These are phyloP conservation scores for Staphylotrichum longicolle DNA, from an alignment of 495 filamentous ascomycete species.

Conservation along the genomic window DNA sequence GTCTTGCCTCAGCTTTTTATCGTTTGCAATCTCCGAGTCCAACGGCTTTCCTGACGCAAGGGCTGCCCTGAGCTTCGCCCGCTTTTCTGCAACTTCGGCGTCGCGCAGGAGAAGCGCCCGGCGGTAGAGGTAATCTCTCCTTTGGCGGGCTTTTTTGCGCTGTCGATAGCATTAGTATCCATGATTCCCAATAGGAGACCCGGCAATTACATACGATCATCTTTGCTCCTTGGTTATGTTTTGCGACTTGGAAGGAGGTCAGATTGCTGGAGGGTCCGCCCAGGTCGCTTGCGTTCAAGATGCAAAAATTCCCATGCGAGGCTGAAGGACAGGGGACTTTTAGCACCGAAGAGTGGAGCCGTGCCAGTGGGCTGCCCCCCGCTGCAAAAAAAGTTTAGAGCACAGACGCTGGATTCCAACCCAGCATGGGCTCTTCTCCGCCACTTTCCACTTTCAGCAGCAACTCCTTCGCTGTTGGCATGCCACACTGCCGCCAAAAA, in stretches of 20 bases:
- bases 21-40: conserved; percentile 82
- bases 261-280: background rate
- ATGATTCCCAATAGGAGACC: background rate
- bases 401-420: conserved; percentile 15
- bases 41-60: conserved; percentile 79
- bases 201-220: conserved; percentile 8
- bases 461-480: conserved; percentile 9
- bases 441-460: conserved; percentile 28
- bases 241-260: background rate
- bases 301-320: conserved; percentile 20
- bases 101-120: conserved; percentile 66
- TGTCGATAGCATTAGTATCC: conserved; percentile 23
- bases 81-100: conserved; percentile 88
- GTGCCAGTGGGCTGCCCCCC: background rate
- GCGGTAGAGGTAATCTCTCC: conserved; percentile 94
- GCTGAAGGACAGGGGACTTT: conserved; percentile 17
- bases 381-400: conserved; percentile 22
- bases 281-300: background rate
- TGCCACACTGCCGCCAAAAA: conserved; percentile 28
- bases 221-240: background rate
- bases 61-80: conserved; percentile 79
- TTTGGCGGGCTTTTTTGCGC: conserved; percentile 75
- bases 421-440: conserved; percentile 6
- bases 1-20: conserved; percentile 78
- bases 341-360: conserved; percentile 6